Evolutionary conservation across 2,329 filamentous ascomycete species (phyloP), one percentile per base, ranked within the genome.

Genomic region (Cryphonectria nitschkei): DNA sequence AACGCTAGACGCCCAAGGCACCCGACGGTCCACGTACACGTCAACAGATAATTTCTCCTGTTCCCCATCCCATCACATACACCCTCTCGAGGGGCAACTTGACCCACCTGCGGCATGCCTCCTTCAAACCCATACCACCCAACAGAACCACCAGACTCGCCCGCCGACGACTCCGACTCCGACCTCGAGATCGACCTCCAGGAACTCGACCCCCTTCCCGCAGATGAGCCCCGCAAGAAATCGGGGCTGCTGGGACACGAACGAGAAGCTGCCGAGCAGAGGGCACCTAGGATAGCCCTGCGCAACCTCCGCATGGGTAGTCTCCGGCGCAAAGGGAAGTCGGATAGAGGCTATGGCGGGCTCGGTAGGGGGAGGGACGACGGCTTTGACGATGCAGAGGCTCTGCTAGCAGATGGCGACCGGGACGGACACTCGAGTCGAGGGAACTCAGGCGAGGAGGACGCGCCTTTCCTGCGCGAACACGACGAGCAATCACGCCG

Each of bases 101-200:
- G 68, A 69, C 63, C 66, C 65, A 65, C 69, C 69, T 79, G 80
- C 85, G 86, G 85, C 80, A 88, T 90, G 88, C 85, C 87, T 86
- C 80, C 85, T 77, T 81, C 84, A 69, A 68, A 54, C 43, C 79
- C 83, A 46, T 84, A 85, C 79, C 84, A 83, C 77, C 81, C 83
- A 76, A 83, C 87, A 77, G 87, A 90, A 79, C 87, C 88, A 77
- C 90, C 90, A 81, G 89, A 92, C 81, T 89, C 87, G 72, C 86
- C 86, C 72, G 81, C 84, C 76, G 84, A 90, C 81, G 92, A 94
- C 78, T 93, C 90, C 78, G 92, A 95, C 79, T 93, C 91, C 73
- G 92, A 95, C 79, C 88, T 91, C 75, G 91, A 93, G 74, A 85
- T 96, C 77, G 92, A 95, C 76, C 86, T 94, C 75, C 87, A 93